phyloP scores from a whole-genome alignment of 345 rosid genomes.

The Acer negundo region DNA sequence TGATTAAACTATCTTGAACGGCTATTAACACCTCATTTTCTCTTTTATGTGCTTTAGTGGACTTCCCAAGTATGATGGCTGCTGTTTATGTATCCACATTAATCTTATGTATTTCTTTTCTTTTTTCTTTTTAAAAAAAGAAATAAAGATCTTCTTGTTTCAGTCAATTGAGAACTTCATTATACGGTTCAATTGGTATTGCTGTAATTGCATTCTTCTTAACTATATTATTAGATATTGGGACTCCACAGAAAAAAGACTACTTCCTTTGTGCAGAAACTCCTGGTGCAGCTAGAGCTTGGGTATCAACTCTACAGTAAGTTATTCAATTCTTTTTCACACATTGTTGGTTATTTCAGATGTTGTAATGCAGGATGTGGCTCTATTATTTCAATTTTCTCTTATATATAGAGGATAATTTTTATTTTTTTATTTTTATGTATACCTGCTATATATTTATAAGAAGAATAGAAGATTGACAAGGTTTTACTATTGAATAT shows the following conservation, averaged over 20 bases:
- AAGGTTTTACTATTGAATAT: neutral
- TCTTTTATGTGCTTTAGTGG: slow-evolving; percentile 61
- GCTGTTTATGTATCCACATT: slow-evolving; percentile 93
- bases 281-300: slow-evolving; percentile 96
- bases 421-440: neutral
- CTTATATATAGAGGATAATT: neutral
- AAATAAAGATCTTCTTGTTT: slow-evolving; percentile 8
- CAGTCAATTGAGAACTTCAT: neutral
- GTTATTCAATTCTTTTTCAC: slow-evolving; percentile 23
- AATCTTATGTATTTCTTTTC: neutral
- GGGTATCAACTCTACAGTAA: slow-evolving; percentile 96
- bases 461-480: neutral
- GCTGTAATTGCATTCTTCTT: slow-evolving; percentile 34
- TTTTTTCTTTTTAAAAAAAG: neutral
- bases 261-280: slow-evolving; percentile 97
- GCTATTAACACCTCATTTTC: slow-evolving; percentile 8
- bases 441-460: neutral
- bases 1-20: slow-evolving; percentile 13
- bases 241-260: slow-evolving; percentile 96
- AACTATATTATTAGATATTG: slow-evolving; percentile 66
- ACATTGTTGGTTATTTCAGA: slow-evolving; percentile 19
- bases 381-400: neutral
- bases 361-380: neutral
- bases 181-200: slow-evolving; percentile 7
- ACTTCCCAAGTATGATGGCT: slow-evolving; percentile 90